Conservation (phyloP, 768 basidiomycete species). For the Russula virescens region DNA sequence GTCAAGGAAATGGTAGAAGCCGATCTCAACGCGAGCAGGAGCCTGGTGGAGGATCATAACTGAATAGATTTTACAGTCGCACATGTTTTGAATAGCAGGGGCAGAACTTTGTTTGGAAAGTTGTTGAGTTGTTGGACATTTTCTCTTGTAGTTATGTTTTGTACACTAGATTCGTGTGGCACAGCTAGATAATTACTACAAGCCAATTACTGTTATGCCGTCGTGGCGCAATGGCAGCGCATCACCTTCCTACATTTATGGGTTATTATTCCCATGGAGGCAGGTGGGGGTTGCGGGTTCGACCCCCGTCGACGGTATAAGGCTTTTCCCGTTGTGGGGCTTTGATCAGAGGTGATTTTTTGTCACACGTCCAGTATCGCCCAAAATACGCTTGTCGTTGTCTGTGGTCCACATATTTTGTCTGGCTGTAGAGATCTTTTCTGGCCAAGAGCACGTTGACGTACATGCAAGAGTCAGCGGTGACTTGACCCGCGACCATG, state of each 20-base stretch:
- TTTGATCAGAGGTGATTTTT: not conserved
- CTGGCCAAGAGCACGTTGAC: too few relatives aligned
- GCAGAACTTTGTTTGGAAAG: not conserved
- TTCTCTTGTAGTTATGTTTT: not conserved
- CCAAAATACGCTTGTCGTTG: too few relatives aligned
- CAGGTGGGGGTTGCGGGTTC: slow-evolving; percentile 35
- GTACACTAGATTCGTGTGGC: not conserved
- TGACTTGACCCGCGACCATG: slow-evolving; percentile 35
- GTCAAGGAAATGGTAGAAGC: slow-evolving; percentile 90
- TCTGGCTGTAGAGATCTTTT: too few relatives aligned
- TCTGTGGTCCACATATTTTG: too few relatives aligned
- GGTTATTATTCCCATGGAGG: not conserved
- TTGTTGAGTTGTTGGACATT: not conserved
- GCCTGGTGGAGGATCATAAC: slow-evolving; percentile 81
- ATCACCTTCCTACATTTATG: slow-evolving; percentile 31
- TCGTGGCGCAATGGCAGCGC: slow-evolving; percentile 35
- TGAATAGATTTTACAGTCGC: slow-evolving; percentile 29
- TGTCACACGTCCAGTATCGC: not conserved
- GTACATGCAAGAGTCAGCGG: too few relatives aligned
- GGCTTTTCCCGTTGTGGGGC: not conserved
- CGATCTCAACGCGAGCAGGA: slow-evolving; percentile 67
- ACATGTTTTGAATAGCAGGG: not conserved
- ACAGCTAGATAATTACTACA: not conserved
- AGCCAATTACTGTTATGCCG: slow-evolving; percentile 21
- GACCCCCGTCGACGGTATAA: slow-evolving; percentile 32